Base-by-base conservation (phyloP, 257 asterid genomes). In the Solanum chiquidenum region DNA sequence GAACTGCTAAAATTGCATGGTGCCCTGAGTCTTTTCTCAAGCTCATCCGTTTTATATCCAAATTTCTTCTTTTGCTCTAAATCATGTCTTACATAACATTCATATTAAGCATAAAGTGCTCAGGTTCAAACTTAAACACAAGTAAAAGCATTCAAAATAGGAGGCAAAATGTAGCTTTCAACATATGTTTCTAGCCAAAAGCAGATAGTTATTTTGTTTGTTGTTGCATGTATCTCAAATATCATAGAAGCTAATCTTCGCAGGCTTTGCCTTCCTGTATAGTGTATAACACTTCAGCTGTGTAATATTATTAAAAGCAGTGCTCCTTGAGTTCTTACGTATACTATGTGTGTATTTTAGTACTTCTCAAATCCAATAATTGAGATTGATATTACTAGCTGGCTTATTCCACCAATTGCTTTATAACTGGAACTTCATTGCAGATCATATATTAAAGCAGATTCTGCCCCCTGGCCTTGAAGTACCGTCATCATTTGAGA, bases 401-500 rank as follows among this genome's bases (percentile, higher is more conserved):
- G 62, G 20, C 83, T 40, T 66, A 37, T 13, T 87, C 86, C 29
- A 37, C 46, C 64, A 71, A 29, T 60, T 60, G 29, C 58, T 37
- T 88, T 76, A 37, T 87, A 86, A 85, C 91, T 84, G 16, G 44
- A 62, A 87, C 25, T 89, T 75, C 86, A 75, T 89, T 93, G 52
- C 98, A 95, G 99, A 97, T 77, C 95, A 95, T 89, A 92, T 95
- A 87, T 83, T 97, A 89, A 97, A 93, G 95, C 96, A 95, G 95
- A 94, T 97, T 91, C 93, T 95, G 86, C 99, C 99, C 29, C 82
- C 93, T 86, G 98, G 96, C 85, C 55, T 95, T 80, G 99, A 95
- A 84, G 93, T 95, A 52, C 99, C 98, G 23, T 95, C 99, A n/a
- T 97, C 98, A 42, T 97, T 97, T 89, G 99, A 95, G 93, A 95